A percentile compares a stretch with the other conserved stretches of the same genome.
Conservation (phyloP, 495 filamentous ascomycete species). For the Lepraria neglecta region DNA sequence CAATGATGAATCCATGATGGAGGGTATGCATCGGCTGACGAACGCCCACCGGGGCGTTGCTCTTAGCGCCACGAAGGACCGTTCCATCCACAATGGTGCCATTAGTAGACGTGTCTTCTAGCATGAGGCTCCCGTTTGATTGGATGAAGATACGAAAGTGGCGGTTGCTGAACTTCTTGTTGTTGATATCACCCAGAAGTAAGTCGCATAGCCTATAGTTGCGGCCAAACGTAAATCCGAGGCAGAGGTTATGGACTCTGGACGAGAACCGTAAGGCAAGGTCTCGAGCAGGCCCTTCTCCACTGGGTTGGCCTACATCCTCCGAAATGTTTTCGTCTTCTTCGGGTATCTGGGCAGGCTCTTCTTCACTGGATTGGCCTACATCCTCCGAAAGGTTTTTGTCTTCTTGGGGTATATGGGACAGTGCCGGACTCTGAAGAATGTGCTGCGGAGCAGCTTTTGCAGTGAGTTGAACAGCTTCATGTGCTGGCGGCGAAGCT, state of each 20-base stretch:
- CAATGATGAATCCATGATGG: conserved; percentile 63
- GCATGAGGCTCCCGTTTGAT: conserved; percentile 70
- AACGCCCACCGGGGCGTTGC: conserved; percentile 33
- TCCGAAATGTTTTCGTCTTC: conserved; percentile 37
- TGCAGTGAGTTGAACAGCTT: conserved; percentile 55
- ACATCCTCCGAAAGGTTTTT: conserved; percentile 4
- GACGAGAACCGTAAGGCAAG: conserved; percentile 78
- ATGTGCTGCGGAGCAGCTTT: conserved; percentile 52
- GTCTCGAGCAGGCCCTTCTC: conserved; percentile 50
- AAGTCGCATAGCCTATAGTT: conserved; percentile 68
- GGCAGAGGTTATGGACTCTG: conserved; percentile 50
- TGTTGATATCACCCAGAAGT: conserved; percentile 47
- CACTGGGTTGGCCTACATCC: conserved; percentile 35
- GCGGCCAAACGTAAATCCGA: conserved; percentile 82
- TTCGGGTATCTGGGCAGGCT: background rate
- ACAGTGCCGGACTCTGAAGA: conserved; percentile 41
- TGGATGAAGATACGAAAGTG: conserved; percentile 92
- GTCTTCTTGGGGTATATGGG: conserved; percentile 12
- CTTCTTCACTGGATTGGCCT: too few species aligned
- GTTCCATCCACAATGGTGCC: conserved; percentile 76
- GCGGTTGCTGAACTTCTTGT: conserved; percentile 66
- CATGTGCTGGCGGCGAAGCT: conserved; percentile 60
- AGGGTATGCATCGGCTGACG: conserved; percentile 49
- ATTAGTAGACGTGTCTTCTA: conserved; percentile 87
- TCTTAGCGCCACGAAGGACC: conserved; percentile 47